Base-by-base conservation (phyloP, 177 flowering plant genomes). In the Vitis hybrid region DNA sequence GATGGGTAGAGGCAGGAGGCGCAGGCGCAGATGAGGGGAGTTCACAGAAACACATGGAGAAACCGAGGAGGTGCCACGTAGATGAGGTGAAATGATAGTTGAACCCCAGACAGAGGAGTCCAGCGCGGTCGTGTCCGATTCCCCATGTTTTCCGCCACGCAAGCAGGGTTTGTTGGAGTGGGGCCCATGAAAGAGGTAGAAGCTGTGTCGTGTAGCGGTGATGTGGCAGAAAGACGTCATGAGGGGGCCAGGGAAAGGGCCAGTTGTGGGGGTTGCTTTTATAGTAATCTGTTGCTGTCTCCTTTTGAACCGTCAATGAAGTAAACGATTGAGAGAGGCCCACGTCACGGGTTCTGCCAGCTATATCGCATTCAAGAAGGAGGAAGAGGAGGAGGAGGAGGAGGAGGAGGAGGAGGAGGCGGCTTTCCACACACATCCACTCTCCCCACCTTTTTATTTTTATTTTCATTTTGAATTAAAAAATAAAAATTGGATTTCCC, bases 271-370 rank as follows among this genome's bases (percentile, higher is more conserved):
- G 30, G 30, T 27, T 27, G 30, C 30, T 41, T 13, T 50, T 17
- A 14, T 65, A 50, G 32, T 46, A 55, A 24, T 10, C 12, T 2
- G 66, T 67, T 14, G 74, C 61, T 78, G 77, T 71, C 71, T 65
- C 56, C 77, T 75, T 73, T 73, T 51, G 71, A 76, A 73, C 73
- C 71, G 73, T 77, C 78, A 67, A 71, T 30, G 69, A 59, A 75
- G 74, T 59, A 69, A 75, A 72, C 35, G 70, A 55, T 14, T 20
- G 59, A 54, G 35, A n/a, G n/a, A 18, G 11, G 12, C 66, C 70
- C 75, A 77, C 77, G 83, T 78, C 75, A 74, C 9, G 27, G 12
- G 18, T 9, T 4, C 46, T 73, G 84, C 82, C 85, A 85, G 89
- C 89, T 85, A 80, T 69, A 80, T 32, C 69, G 77, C 86, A 85